Percentiles rank a stretch among this genome's conserved stretches.
These are phyloP conservation scores for Halteria grandinella DNA, from an alignment of 73 alveolate species.

Conservation along the genomic window DNA sequence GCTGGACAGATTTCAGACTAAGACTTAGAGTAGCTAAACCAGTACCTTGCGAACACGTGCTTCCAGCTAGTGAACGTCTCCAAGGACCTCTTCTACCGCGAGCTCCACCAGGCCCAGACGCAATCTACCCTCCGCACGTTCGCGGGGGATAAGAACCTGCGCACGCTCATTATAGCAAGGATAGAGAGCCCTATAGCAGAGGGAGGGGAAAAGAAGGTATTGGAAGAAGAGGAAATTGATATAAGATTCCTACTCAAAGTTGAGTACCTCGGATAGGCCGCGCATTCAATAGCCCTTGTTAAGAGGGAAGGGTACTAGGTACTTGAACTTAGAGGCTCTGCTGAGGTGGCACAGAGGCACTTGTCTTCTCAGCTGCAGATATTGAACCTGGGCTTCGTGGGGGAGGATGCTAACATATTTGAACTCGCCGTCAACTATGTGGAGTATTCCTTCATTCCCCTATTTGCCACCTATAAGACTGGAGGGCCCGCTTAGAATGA, in stretches of 20 bases:
- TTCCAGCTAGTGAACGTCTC: slow-evolving; percentile 54
- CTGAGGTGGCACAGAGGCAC: slow-evolving; percentile 14
- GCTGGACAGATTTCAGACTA: no score
- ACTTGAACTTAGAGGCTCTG: slow-evolving; percentile 54
- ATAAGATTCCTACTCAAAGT: slow-evolving; percentile 40
- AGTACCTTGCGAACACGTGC: slow-evolving; percentile 57
- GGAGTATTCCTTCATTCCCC: slow-evolving; percentile 80
- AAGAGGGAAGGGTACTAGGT: slow-evolving; percentile 60
- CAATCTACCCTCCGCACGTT: slow-evolving; percentile 31
- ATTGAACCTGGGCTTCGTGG: slow-evolving; percentile 79
- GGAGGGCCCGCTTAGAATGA: slow-evolving; percentile 8
- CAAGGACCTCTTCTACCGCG: slow-evolving; percentile 59
- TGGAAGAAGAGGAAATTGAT: slow-evolving; percentile 5
- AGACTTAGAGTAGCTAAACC: slow-evolving; percentile 61
- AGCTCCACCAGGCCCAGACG: slow-evolving; percentile 55
- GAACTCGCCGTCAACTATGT: slow-evolving; percentile 74
- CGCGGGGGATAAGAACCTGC: slow-evolving; percentile 47
- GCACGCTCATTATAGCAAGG: slow-evolving; percentile 58
- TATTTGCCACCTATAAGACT: slow-evolving; percentile 68
- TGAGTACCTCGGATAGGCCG: slow-evolving; percentile 31
- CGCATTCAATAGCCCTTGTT: slow-evolving; percentile 65
- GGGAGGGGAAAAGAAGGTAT: slow-evolving; percentile 25
- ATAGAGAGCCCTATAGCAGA: slow-evolving; percentile 47
- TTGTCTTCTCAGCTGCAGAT: slow-evolving; percentile 66
- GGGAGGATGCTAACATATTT: slow-evolving; percentile 74